Conservation (phyloP, 257 asterid genomes). For the Przewalskia tangutica region DNA sequence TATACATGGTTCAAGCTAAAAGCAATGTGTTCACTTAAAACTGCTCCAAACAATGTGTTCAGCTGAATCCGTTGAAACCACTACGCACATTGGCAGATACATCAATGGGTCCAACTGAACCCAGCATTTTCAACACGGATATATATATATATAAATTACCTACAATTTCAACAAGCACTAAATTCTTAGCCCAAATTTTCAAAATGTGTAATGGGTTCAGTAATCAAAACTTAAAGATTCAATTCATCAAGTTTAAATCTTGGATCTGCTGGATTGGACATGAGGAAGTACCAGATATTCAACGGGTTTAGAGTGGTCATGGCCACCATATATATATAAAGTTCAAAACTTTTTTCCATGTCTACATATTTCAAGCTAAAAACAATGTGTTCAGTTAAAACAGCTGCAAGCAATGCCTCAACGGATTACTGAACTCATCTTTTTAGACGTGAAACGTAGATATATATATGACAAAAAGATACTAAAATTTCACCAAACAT, state of each 20-base stretch:
- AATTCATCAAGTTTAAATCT: background rate
- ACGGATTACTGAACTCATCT: no score
- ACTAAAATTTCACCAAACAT: background rate
- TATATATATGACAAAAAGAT: no score
- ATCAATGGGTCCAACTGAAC: no score
- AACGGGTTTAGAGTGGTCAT: no score
- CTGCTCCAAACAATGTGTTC: background rate
- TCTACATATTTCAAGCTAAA: no score
- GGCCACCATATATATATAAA: background rate
- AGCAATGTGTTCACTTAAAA: background rate
- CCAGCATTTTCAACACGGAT: no score
- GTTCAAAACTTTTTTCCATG: no score
- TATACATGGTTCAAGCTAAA: background rate
- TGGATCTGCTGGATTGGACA: background rate
- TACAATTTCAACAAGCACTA: background rate
- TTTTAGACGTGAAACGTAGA: no score
- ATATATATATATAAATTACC: no score
- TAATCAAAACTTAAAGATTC: no score
- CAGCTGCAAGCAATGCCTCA: no score
- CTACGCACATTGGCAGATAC: no score
- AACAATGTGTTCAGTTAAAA: background rate
- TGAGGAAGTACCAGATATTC: conserved; percentile 38
- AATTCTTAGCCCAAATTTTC: background rate
- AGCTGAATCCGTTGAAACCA: background rate
- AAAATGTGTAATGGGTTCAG: background rate